Evolutionary conservation across 257 asterid genomes (phyloP), one percentile per base, ranked within the genome.

Genomic region (Parsonsia alboflavescens): DNA sequence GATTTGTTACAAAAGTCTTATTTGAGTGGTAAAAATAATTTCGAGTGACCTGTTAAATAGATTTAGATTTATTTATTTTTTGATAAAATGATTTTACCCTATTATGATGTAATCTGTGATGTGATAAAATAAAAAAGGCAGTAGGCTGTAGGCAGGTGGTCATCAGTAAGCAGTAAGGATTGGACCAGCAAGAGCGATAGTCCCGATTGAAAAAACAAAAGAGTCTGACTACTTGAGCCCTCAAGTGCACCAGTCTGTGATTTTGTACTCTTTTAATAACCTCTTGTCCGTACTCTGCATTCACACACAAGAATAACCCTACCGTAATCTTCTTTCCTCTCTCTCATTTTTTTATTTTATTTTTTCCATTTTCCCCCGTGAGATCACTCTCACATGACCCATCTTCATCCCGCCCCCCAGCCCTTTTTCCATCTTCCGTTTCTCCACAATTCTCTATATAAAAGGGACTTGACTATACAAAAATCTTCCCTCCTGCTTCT

Each of bases 231-330:
- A 7, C 4, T 7, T 45, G 46, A 53, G 66, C 1, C 54, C 68
- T 33, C 53, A 1, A 9, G 10, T 36, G 36, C 53, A 62, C 21
- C 78, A 53, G 68, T 22, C 73, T 72, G 68, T 61, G 13, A 12
- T 66, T 52, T 22, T 66, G 71, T 44, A 36, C 36, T 7, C 73
- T 75, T 53, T 56, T 41, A 21, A 44, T 77, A 62, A 56, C 42
- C 49, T 52, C 19, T 65, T 62, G 64, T 50, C 54, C 53, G 19
- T 59, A 74, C 71, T 68, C 59, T 74, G 75, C 24, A 74, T 58
- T 53, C 67, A 28, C 41, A 15, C 19, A 8, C 2, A 2, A 42
- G 54, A 28, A 26, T 26, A 44, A 7, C 4, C n/a, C 74, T 6
- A 42, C n/a, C 17, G 56, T 15, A 50, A 16, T 1, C 56, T 52